phyloP scores from a whole-genome alignment of 1,284 basidiomycete species.

The Heterobasidion occidentale region DNA sequence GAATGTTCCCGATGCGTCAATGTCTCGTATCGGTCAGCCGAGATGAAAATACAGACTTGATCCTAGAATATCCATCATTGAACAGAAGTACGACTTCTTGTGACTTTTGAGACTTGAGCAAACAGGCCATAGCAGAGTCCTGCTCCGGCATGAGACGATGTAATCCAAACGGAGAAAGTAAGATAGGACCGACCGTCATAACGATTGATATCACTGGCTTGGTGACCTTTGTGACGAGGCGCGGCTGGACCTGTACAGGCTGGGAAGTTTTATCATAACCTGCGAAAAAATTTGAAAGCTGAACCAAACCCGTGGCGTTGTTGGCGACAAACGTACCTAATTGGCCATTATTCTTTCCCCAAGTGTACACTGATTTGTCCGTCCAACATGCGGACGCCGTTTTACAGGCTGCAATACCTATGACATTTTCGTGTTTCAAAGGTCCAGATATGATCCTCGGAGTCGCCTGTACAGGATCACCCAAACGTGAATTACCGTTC shows the following conservation, averaged over 20 bases:
- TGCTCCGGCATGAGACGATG: slow-evolving; percentile 21
- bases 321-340: slow-evolving; percentile 48
- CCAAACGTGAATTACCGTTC: slow-evolving; percentile 16
- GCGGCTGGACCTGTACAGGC: slow-evolving; percentile 74
- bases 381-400: slow-evolving; percentile 92
- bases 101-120: slow-evolving; percentile 56
- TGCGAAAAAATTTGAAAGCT: slow-evolving; percentile 16
- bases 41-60: slow-evolving; percentile 43
- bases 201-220: slow-evolving; percentile 64
- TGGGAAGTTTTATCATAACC: slow-evolving; percentile 73
- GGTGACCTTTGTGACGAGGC: slow-evolving; percentile 76
- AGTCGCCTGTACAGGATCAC: slow-evolving; percentile 64
- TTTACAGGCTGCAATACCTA: slow-evolving; percentile 84
- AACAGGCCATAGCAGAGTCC: slow-evolving; percentile 81
- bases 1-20: slow-evolving; percentile 10
- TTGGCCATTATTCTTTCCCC: slow-evolving; percentile 95
- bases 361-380: slow-evolving; percentile 79
- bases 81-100: slow-evolving; percentile 81
- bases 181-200: slow-evolving; percentile 50
- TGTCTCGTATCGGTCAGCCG: neutral
- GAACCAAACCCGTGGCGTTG: neutral
- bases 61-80: slow-evolving; percentile 70
- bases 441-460: slow-evolving; percentile 75
- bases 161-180: slow-evolving; percentile 1
- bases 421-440: slow-evolving; percentile 74